Base-by-base conservation (phyloP, 2,329 filamentous ascomycete species). In the Talaromyces sp. region DNA sequence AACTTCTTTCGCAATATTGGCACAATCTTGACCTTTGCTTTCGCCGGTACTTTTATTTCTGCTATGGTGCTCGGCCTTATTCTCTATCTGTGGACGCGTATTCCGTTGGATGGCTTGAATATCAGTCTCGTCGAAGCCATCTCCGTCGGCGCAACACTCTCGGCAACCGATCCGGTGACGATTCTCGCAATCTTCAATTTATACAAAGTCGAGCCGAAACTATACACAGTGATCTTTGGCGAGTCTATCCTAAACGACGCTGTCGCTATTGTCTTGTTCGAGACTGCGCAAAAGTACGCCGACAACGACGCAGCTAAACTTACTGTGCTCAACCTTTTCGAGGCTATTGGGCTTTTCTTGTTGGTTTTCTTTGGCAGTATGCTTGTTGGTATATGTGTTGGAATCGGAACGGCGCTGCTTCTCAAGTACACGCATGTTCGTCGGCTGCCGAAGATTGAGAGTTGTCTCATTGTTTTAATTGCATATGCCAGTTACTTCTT, bases 1-100 rank as follows among this genome's bases (percentile, higher is more conserved):
- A 99, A 99, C 81, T 99, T 99, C 85, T 99, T 99, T 80, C 90
- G 94, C 70, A 97, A 99, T 74, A 97, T 98, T 68, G 94, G 95
- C 68, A 96, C 92, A 6, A 99, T 99, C 72, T 83, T 99, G 70
- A 98, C 95, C 3, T 99, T 99, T 78, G 95, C 95, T 31, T 98
- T 99, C 76, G 93, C 91, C 59, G 95, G 95, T 36, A 99, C 95
- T 0, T 97, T 99, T 75, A 91, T 99, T 69, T 99, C 95, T 45
- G 95, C 95, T 67, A 85, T 98, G n/a, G 93, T 97, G 53, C 89
- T 99, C 61, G 95, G 93, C 27, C 77, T 93, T 53, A 90, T 99
- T 65, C 83, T 99, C 59, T 99, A 87, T 83, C 77, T 97, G 8
- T 99, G 96, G 85, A 93, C 93, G 1, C 86, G 90, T 47, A 88